Evolutionary conservation across 331 rosid genomes (phyloP).

Genomic region (Quercus tomentella): DNA sequence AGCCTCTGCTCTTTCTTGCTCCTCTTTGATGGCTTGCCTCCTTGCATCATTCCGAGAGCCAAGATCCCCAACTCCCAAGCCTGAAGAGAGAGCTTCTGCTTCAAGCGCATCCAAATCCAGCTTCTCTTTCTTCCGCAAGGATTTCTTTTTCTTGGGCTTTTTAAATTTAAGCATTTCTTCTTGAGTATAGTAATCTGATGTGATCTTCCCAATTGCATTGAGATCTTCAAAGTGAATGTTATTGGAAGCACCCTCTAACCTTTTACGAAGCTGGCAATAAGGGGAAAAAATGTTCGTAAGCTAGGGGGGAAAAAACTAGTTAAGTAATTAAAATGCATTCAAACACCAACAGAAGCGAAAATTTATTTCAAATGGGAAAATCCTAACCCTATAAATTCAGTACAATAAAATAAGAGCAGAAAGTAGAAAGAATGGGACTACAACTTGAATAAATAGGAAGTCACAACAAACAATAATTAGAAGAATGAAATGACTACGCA

Average conservation of each 20-base stretch:
- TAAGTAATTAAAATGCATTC: neutral
- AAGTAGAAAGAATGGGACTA: neutral
- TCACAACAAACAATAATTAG: neutral
- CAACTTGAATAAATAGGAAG: conserved; percentile 2
- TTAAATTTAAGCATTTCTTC: conserved; percentile 85
- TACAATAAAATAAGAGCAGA: neutral
- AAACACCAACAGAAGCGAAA: neutral
- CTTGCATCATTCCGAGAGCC: conserved; percentile 79
- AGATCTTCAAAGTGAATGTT: conserved; percentile 61
- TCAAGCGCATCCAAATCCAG: conserved; percentile 88
- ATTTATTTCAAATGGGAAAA: neutral
- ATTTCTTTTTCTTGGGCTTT: conserved; percentile 93
- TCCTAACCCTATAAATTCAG: neutral
- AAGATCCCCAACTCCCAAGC: conserved; percentile 86
- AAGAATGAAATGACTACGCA: neutral
- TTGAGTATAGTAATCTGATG: conserved; percentile 77
- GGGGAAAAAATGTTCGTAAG: neutral
- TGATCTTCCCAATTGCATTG: conserved; percentile 51
- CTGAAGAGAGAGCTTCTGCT: conserved; percentile 88
- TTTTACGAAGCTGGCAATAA: conserved; percentile 64
- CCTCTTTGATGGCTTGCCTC: conserved; percentile 63
- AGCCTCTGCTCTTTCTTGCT: conserved; percentile 74
- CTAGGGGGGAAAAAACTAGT: neutral
- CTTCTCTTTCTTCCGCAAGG: conserved; percentile 89
- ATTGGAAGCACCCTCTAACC: conserved; percentile 58